Evolutionary conservation across 2,329 filamentous ascomycete genomes (phyloP).

Genomic region (Phialocephala sp.): DNA sequence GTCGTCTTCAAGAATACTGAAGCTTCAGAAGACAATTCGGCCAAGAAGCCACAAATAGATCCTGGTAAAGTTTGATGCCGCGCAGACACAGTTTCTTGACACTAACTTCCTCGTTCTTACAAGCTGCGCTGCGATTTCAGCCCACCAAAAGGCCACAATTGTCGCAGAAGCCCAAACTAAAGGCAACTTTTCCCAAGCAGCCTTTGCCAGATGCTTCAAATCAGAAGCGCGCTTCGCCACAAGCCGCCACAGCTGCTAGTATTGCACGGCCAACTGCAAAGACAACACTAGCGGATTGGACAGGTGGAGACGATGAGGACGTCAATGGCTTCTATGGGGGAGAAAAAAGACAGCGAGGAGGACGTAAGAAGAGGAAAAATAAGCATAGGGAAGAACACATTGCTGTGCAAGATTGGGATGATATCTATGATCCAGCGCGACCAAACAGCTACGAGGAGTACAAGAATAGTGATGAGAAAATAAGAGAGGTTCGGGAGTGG

Average conservation of each 20-base stretch:
- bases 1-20: constrained; percentile 67
- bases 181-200: constrained; percentile 62
- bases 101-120: constrained; percentile 35
- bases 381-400: constrained; percentile 71
- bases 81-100: neutral
- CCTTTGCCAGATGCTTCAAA: constrained; percentile 36
- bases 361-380: constrained; percentile 68
- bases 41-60: constrained; percentile 65
- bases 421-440: constrained; percentile 83
- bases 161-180: constrained; percentile 64
- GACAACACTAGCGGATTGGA: constrained; percentile 81
- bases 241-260: constrained; percentile 41
- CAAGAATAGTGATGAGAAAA: constrained; percentile 80
- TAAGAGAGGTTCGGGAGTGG: constrained; percentile 83
- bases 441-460: constrained; percentile 89
- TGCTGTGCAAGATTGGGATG: constrained; percentile 78
- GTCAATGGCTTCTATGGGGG: constrained; percentile 65
- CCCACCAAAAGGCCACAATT: constrained; percentile 80
- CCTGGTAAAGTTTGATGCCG: constrained; percentile 55
- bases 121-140: constrained; percentile 79
- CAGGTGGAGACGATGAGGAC: constrained; percentile 80
- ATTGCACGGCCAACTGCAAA: constrained; percentile 57
- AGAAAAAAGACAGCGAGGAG: constrained; percentile 73
- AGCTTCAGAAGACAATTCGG: constrained; percentile 51
- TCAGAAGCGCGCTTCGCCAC: constrained; percentile 38